These are phyloP conservation scores for Rhododendron mucronatum DNA, from an alignment of 148 eudicot species.

Conservation along the genomic window DNA sequence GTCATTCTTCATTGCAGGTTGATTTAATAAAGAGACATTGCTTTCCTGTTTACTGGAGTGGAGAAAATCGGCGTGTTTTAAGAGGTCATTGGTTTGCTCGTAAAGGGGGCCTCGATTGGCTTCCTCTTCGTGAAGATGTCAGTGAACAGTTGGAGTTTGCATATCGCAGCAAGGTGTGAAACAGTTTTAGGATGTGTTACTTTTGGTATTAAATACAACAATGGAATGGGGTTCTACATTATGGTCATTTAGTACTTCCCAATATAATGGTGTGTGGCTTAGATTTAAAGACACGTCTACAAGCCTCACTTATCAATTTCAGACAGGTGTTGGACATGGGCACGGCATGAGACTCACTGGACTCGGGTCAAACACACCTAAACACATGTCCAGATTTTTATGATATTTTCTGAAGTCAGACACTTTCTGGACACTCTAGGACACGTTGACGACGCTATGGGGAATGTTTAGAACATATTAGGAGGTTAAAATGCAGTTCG, in stretches of 20 bases:
- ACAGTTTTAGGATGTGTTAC: neutral
- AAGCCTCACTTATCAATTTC: neutral
- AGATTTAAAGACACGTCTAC: neutral
- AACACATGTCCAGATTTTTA: neutral
- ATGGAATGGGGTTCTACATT: neutral
- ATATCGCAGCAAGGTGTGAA: slow-evolving; percentile 64
- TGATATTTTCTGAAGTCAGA: neutral
- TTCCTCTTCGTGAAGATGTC: slow-evolving; percentile 95
- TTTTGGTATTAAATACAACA: neutral
- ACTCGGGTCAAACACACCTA: neutral
- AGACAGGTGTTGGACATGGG: neutral
- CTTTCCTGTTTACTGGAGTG: slow-evolving; percentile 97
- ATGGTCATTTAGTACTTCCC: neutral
- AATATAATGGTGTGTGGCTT: neutral
- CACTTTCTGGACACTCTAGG: neutral
- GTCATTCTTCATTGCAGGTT: slow-evolving; percentile 46
- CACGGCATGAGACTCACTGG: neutral
- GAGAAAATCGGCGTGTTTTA: slow-evolving; percentile 85
- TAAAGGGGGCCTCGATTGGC: slow-evolving; percentile 92
- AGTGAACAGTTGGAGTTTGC: slow-evolving; percentile 94
- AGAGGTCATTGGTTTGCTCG: slow-evolving; percentile 99
- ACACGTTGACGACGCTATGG: neutral
- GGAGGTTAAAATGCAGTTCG: neutral
- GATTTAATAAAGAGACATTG: slow-evolving; percentile 81
- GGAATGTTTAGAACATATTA: neutral